Evolutionary conservation across 306 rosid genomes (phyloP).

Genomic region (Nissolia schottii): DNA sequence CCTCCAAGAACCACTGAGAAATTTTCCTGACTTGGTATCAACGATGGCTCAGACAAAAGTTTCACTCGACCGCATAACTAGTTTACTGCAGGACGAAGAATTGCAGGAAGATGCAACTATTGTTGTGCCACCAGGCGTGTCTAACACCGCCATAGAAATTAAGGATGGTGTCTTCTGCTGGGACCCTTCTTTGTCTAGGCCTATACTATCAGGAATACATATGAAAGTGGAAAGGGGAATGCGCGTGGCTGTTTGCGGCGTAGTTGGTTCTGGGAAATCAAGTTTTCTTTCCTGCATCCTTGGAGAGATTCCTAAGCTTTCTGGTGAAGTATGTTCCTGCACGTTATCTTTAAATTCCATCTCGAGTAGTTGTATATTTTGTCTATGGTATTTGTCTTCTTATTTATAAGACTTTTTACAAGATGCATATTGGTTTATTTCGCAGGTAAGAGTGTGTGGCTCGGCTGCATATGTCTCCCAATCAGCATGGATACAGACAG

Average conservation of each 20-base stretch:
- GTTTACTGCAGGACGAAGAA: constrained; percentile 83
- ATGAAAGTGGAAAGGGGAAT: constrained; percentile 68
- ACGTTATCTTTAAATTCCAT: constrained; percentile 3
- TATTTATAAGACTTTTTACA: not conserved
- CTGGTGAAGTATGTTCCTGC: constrained; percentile 70
- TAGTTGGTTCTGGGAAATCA: constrained; percentile 88
- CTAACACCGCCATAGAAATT: constrained; percentile 63
- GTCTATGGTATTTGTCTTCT: constrained; percentile 8
- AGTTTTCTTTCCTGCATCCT: constrained; percentile 84
- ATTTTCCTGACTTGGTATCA: constrained; percentile 89
- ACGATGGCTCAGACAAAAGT: constrained; percentile 95
- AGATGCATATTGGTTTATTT: constrained; percentile 17
- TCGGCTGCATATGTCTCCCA: constrained; percentile 87
- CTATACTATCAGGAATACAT: constrained; percentile 63
- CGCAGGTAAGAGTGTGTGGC: constrained; percentile 75
- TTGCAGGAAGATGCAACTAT: constrained; percentile 76
- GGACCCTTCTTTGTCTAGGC: constrained; percentile 59
- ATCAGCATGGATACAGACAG: constrained; percentile 95
- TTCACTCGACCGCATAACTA: constrained; percentile 77
- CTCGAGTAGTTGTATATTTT: constrained; percentile 7
- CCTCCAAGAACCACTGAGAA: constrained; percentile 92
- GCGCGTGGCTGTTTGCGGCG: constrained; percentile 85
- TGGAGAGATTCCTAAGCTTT: constrained; percentile 79
- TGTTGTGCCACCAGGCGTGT: constrained; percentile 51
- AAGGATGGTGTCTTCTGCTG: constrained; percentile 61